phyloP scores from a whole-genome alignment of 2,329 filamentous ascomycete species.

The Trichophyton simii region DNA sequence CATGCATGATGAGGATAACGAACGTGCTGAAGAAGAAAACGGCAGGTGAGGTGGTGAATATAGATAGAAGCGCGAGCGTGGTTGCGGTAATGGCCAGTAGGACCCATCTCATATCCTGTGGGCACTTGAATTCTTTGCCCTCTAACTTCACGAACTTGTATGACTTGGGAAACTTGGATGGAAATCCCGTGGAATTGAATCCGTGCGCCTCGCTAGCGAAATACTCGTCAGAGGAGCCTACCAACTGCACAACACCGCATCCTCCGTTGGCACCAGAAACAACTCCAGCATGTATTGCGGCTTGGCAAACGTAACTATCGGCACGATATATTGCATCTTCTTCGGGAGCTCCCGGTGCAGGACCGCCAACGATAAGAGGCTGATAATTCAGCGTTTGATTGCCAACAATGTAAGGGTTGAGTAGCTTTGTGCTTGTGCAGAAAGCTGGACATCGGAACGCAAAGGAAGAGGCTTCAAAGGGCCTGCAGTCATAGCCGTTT shows the following conservation, averaged over 20 bases:
- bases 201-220: constrained; percentile 54
- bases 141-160: constrained; percentile 60
- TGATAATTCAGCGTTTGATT: constrained; percentile 41
- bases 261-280: constrained; percentile 60
- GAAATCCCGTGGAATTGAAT: constrained; percentile 64
- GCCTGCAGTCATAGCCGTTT: constrained; percentile 44
- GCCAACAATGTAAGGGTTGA: constrained; percentile 42
- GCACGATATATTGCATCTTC: constrained; percentile 58
- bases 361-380: constrained; percentile 41
- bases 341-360: constrained; percentile 25
- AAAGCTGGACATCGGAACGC: constrained; percentile 47
- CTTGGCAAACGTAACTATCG: constrained; percentile 75
- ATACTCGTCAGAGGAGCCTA: constrained; percentile 56
- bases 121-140: constrained; percentile 45
- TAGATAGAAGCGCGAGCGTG: constrained; percentile 63
- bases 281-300: constrained; percentile 73
- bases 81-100: constrained; percentile 68
- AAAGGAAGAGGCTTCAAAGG: constrained; percentile 40
- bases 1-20: constrained; percentile 72
- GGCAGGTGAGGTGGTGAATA: constrained; percentile 66
- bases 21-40: constrained; percentile 81
- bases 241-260: constrained; percentile 65
- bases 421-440: constrained; percentile 35
- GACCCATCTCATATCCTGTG: constrained; percentile 71
- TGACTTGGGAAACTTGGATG: constrained; percentile 79